A percentile compares a stretch with the other conserved stretches of the same genome.
Evolutionary conservation across 805 yeast genomes (phyloP).

Genomic region (Sungouiella thailandica): DNA sequence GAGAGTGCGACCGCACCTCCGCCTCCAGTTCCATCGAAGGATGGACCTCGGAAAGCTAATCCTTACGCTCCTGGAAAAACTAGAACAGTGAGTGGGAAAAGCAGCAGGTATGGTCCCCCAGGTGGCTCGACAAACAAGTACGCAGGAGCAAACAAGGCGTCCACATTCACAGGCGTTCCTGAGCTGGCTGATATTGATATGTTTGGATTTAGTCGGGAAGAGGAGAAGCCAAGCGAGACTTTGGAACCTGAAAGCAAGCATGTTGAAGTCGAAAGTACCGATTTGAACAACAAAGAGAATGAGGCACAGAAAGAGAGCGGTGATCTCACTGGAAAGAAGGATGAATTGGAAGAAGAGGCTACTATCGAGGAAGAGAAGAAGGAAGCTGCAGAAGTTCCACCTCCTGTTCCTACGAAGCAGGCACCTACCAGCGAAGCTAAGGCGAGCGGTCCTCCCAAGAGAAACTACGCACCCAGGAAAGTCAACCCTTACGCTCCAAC

Average conservation of each 20-base stretch:
- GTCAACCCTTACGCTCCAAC: constrained; percentile 3
- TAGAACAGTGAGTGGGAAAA: constrained; percentile 7
- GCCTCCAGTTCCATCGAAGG: constrained; percentile 1
- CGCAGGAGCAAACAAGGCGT: neutral
- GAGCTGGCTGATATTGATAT: neutral
- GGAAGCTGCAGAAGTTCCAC: neutral
- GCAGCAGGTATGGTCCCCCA: constrained; percentile 11
- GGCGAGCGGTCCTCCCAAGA: neutral
- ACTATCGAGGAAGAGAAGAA: constrained; percentile 1
- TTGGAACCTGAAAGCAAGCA: too few species aligned
- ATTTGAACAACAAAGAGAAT: neutral
- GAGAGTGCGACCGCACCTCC: neutral
- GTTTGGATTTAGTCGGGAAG: neutral
- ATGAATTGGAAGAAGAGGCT: constrained; percentile 4
- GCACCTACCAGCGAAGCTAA: neutral
- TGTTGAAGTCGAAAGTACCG: neutral
- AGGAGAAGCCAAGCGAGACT: too few species aligned
- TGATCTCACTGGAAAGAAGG: constrained; percentile 3
- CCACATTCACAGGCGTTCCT: neutral
- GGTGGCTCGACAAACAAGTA: constrained; percentile 1
- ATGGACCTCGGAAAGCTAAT: constrained; percentile 13
- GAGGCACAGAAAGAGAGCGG: too few species aligned
- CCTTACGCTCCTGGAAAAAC: constrained; percentile 35
- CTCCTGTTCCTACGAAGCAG: neutral
- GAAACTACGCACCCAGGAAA: neutral